Evolutionary conservation across 208 protist genomes (phyloP).

Genomic region (Crithidia bombi): DNA sequence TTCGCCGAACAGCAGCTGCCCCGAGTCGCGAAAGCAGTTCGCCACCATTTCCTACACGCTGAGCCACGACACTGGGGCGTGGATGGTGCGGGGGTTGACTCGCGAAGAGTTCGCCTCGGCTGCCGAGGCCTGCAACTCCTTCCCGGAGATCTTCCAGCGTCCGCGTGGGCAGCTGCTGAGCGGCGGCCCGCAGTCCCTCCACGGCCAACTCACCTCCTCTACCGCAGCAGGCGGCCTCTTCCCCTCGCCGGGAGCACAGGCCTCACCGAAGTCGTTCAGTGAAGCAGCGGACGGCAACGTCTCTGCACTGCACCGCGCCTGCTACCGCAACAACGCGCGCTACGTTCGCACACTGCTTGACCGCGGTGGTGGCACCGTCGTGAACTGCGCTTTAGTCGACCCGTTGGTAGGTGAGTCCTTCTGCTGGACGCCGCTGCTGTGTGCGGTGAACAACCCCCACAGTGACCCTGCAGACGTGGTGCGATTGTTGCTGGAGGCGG

Average conservation of each 20-base stretch:
- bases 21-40: constrained; percentile 14
- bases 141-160: constrained; percentile 67
- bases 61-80: constrained; percentile 73
- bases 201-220: neutral
- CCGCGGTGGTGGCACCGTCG: constrained; percentile 72
- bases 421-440: constrained; percentile 88
- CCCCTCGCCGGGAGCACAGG: neutral
- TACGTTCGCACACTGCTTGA: constrained; percentile 83
- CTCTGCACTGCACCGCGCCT: constrained; percentile 82
- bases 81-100: constrained; percentile 70
- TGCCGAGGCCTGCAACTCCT: constrained; percentile 66
- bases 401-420: constrained; percentile 45
- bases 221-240: constrained; percentile 1
- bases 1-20: neutral
- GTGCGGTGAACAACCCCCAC: constrained; percentile 90
- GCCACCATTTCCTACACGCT: constrained; percentile 55
- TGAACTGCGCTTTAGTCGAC: constrained; percentile 78
- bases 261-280: no score
- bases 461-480: constrained; percentile 78
- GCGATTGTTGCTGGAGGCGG: constrained; percentile 58
- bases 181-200: neutral
- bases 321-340: constrained; percentile 84
- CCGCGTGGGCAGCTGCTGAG: constrained; percentile 49
- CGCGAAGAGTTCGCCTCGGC: constrained; percentile 73
- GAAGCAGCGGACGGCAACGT: constrained; percentile 25